phyloP scores from a whole-genome alignment of 495 filamentous ascomycete species.

The Aspergillus bertholletiae region DNA sequence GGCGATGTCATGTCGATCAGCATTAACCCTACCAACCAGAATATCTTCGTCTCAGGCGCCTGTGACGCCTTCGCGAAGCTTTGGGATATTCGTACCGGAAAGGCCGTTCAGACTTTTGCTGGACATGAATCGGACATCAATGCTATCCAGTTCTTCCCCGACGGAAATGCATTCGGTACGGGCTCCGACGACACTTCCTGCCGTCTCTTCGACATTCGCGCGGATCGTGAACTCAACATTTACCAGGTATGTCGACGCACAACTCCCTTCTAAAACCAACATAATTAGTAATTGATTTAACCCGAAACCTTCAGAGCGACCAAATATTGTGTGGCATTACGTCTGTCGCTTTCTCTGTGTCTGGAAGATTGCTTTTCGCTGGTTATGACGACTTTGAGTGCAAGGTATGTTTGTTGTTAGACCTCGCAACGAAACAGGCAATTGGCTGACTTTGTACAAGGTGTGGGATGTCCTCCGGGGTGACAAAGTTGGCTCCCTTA shows the following conservation, averaged over 20 bases:
- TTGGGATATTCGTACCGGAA: conserved; percentile 98
- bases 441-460: conserved; percentile 43
- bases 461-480: conserved; percentile 97
- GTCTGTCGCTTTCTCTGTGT: conserved; percentile 96
- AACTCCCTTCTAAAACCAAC: background rate
- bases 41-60: conserved; percentile 92
- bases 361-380: conserved; percentile 90
- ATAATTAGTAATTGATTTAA: conserved; percentile 9
- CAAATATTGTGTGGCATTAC: conserved; percentile 98
- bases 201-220: conserved; percentile 95
- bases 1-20: conserved; percentile 99
- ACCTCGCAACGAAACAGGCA: background rate
- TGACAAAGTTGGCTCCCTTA: conserved; percentile 92
- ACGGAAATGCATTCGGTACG: conserved; percentile 97
- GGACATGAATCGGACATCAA: conserved; percentile 99
- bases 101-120: conserved; percentile 97
- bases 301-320: conserved; percentile 64
- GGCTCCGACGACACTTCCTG: conserved; percentile 98
- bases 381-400: conserved; percentile 99
- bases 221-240: conserved; percentile 91
- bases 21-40: conserved; percentile 98
- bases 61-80: conserved; percentile 98
- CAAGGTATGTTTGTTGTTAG: conserved; percentile 64
- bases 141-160: conserved; percentile 98
- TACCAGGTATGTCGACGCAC: conserved; percentile 69